Evolutionary conservation across 805 yeast species (phyloP).

Genomic region (Yarrowia sp.): DNA sequence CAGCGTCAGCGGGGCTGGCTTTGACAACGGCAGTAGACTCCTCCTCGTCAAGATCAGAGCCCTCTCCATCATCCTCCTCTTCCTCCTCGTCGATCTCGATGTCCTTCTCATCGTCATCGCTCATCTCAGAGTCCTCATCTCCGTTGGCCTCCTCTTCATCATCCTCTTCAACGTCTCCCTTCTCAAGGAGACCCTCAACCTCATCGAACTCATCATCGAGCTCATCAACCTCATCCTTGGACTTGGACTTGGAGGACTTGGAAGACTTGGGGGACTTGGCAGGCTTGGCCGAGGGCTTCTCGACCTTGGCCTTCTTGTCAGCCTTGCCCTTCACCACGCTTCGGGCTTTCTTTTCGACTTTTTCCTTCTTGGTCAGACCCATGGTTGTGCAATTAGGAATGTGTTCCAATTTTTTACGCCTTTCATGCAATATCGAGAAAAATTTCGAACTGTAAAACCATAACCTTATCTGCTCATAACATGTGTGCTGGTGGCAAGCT

Average conservation of each 20-base stretch:
- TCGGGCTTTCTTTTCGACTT: slow-evolving; percentile 21
- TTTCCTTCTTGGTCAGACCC: slow-evolving; percentile 24
- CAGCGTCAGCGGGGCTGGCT: slow-evolving; percentile 20
- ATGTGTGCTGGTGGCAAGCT: not conserved
- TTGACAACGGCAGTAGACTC: slow-evolving; percentile 30
- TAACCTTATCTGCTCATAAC: slow-evolving; percentile 7
- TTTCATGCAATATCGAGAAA: slow-evolving; percentile 23
- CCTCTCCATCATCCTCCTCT: slow-evolving; percentile 38
- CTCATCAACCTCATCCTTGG: slow-evolving; percentile 29
- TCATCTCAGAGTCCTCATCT: slow-evolving; percentile 32
- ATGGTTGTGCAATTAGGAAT: slow-evolving; percentile 17
- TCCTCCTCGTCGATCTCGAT: slow-evolving; percentile 35
- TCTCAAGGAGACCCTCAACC: slow-evolving; percentile 30
- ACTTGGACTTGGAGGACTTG: slow-evolving; percentile 25
- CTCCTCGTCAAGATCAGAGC: slow-evolving; percentile 32
- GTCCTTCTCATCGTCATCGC: slow-evolving; percentile 30
- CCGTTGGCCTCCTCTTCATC: slow-evolving; percentile 34
- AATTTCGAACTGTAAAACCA: slow-evolving; percentile 14
- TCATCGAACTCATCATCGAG: slow-evolving; percentile 32
- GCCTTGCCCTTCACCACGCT: slow-evolving; percentile 19
- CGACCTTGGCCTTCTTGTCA: slow-evolving; percentile 13
- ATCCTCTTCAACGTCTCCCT: slow-evolving; percentile 32
- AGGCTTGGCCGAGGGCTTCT: slow-evolving; percentile 3
- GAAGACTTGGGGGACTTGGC: slow-evolving; percentile 2
- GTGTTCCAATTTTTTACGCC: slow-evolving; percentile 9